Evolutionary conservation across 495 filamentous ascomycete species (phyloP), one percentile per base, ranked within the genome.

Genomic region (Podospora sp.): DNA sequence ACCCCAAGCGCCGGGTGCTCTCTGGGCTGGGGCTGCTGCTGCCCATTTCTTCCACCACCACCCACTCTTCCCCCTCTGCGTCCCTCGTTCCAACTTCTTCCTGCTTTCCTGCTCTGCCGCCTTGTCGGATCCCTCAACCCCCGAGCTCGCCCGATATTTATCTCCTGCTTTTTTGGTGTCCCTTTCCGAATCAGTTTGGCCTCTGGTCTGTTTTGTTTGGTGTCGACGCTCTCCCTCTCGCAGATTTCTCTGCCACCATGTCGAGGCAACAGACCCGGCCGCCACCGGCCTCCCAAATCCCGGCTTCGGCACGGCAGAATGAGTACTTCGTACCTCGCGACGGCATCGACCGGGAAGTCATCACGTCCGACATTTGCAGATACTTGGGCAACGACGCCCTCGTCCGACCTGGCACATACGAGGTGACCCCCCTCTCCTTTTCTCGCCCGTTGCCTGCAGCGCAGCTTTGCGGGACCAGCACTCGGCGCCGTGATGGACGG

Each of bases 291-390:
- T 76, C 82, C 66, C 79, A 79, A 69, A 49, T 65, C 12, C 55
- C 75, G 36, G 50, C 71, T 66, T 69, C 77, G 65, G 80, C 80
- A 69, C 88, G 89, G 75, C 88, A 89, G 75, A 92, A 92, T 78
- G 89, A 92, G 81, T 94, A 92, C 77, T 97, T 96, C 77, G 88
- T 94, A 63, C 90, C 90, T 25, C 91, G 91, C 69, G 91, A 95
- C 70, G 92, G 93, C 73, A 97, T 97, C 78, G 90, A 91, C 78
- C 87, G 93, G 68, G 92, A 97, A 78, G 93, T 97, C 73, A 95
- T 97, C 79, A 92, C 92, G 75, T 91, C 93, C 76, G 93, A 97
- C 81, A 94, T 97, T 67, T 96, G 93, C 83, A 90, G 92, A 77
- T 97, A 95, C 76, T 87, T 97, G 66, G 93, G 93, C 70, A 92